phyloP scores from a whole-genome alignment of 768 basidiomycete genomes.

The Filobasidium floriforme region DNA sequence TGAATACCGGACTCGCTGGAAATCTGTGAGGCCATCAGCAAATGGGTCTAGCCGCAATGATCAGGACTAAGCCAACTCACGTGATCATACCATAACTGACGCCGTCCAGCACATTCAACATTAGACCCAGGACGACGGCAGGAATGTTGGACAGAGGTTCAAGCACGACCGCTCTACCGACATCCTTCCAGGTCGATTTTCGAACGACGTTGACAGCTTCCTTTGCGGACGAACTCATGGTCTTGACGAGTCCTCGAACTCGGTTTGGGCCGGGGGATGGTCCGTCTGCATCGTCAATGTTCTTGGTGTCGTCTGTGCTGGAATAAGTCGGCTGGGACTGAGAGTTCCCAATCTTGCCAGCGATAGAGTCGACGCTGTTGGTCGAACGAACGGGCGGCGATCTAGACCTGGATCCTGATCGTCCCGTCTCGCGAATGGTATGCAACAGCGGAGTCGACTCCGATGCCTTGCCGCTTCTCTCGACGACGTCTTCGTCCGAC shows the following conservation, averaged over 20 bases:
- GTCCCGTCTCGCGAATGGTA: neutral
- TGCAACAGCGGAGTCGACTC: neutral
- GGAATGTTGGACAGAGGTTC: slow-evolving; percentile 53
- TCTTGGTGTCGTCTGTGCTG: neutral
- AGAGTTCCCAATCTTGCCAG: neutral
- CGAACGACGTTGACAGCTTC: neutral
- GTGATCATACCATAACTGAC: slow-evolving; percentile 83
- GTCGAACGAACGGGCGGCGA: neutral
- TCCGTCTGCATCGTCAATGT: neutral
- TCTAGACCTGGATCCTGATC: neutral
- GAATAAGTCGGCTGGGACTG: neutral
- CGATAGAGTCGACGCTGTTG: neutral
- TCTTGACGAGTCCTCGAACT: neutral
- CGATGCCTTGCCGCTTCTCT: neutral
- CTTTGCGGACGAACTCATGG: neutral
- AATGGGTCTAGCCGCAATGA: too few relatives aligned
- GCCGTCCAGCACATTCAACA: slow-evolving; percentile 88
- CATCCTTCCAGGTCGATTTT: slow-evolving; percentile 34
- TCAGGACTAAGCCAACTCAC: slow-evolving; percentile 24
- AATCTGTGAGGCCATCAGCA: too few relatives aligned
- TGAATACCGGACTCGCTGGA: slow-evolving; percentile 72
- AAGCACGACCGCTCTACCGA: slow-evolving; percentile 28
- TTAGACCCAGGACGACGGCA: slow-evolving; percentile 70
- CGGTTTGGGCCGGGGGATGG: neutral
- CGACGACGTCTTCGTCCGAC: neutral